Evolutionary conservation across 192 early-diverging fungal genomes (phyloP).

Genomic region (Oehlia diaphana): DNA sequence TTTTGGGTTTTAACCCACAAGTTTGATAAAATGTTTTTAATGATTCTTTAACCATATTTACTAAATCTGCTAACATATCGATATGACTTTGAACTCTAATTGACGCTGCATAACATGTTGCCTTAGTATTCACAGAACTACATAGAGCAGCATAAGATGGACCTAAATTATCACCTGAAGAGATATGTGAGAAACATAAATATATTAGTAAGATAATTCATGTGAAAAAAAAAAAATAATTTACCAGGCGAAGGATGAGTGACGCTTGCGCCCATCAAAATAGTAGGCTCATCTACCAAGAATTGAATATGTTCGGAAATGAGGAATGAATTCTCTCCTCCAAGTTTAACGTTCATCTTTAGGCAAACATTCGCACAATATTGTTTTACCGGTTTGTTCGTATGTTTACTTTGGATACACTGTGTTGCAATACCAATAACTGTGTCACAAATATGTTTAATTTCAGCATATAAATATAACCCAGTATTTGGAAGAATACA

Average conservation of each 20-base stretch:
- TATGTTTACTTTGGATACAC: conserved; percentile 81
- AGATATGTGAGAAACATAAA: not conserved
- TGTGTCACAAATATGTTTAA: conserved; percentile 88
- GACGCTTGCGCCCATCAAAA: conserved; percentile 88
- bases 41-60: conserved; percentile 66
- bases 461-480: conserved; percentile 48
- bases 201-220: conserved; percentile 13
- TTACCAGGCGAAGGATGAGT: conserved; percentile 60
- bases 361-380: conserved; percentile 93
- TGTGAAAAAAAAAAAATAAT: too few species aligned
- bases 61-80: conserved; percentile 73
- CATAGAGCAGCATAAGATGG: conserved; percentile 79
- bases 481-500: conserved; percentile 72
- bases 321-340: conserved; percentile 79
- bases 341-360: conserved; percentile 45
- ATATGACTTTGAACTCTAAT: conserved; percentile 69
- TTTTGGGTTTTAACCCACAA: conserved; percentile 67
- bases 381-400: conserved; percentile 70
- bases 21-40: conserved; percentile 65
- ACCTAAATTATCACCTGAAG: conserved; percentile 39
- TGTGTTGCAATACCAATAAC: conserved; percentile 88
- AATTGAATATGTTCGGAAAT: conserved; percentile 60
- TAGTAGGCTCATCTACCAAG: conserved; percentile 65
- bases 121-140: conserved; percentile 62
- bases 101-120: conserved; percentile 60